A percentile compares a stretch with the other conserved stretches of the same genome.
phyloP scores from a whole-genome alignment of 805 yeast species.

The Maudiozyma barnettii region DNA sequence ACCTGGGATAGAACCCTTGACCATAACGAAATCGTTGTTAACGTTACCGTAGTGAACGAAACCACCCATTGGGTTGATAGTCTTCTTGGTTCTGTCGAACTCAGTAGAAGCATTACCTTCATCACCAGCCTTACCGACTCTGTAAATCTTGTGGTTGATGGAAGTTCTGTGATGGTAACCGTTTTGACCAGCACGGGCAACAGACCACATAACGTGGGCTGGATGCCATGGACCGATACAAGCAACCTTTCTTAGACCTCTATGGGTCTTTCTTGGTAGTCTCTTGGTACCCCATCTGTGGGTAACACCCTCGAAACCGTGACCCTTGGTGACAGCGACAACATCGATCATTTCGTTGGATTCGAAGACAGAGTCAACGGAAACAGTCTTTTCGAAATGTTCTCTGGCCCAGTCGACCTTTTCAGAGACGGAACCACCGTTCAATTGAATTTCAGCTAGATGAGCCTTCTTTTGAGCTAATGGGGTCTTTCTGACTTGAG shows the following conservation, averaged over 20 bases:
- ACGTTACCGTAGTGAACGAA: slow-evolving; percentile 98
- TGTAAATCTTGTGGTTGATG: slow-evolving; percentile 99
- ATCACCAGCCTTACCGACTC: slow-evolving; percentile 95
- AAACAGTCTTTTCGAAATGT: slow-evolving; percentile 98
- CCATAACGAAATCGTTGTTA: slow-evolving; percentile 93
- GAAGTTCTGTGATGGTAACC: slow-evolving; percentile 99
- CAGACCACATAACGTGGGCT: slow-evolving; percentile 98
- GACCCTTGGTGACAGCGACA: slow-evolving; percentile 99
- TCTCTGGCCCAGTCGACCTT: slow-evolving; percentile 98
- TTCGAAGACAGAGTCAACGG: slow-evolving; percentile 93
- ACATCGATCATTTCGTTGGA: slow-evolving; percentile 98
- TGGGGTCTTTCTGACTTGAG: slow-evolving; percentile 99
- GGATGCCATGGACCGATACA: slow-evolving; percentile 99
- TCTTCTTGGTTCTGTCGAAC: slow-evolving; percentile 99
- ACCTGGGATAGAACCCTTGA: slow-evolving; percentile 99
- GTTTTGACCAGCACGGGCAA: slow-evolving; percentile 99
- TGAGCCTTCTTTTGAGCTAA: slow-evolving; percentile 99
- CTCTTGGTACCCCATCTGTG: slow-evolving; percentile 99
- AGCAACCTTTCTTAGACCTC: slow-evolving; percentile 99
- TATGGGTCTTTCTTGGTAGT: slow-evolving; percentile 99
- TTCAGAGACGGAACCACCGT: slow-evolving; percentile 98
- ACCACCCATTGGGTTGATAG: slow-evolving; percentile 99
- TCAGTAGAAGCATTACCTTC: slow-evolving; percentile 92
- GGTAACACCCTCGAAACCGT: slow-evolving; percentile 99
- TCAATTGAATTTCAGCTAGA: slow-evolving; percentile 98